Evolutionary conservation across 345 rosid genomes (phyloP), one percentile per base, ranked within the genome.

Genomic region (Tarenaya hassleriana): DNA sequence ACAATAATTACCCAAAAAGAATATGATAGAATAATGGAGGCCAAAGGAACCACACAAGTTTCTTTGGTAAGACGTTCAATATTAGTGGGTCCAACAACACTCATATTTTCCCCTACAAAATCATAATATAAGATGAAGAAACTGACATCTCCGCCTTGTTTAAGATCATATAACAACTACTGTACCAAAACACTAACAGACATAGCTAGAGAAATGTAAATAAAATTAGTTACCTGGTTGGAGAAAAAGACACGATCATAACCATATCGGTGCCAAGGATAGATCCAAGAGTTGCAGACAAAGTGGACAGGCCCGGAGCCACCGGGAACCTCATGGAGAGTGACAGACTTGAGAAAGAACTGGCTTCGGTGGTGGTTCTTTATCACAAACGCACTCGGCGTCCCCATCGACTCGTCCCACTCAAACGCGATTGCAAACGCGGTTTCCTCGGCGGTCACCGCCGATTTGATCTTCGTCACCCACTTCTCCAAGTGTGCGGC

Each of bases 251-350:
- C 80, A 13, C 98, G 87, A 54, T 76, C 63, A 21, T 79, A 73
- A 21, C 74, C 67, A 79, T 87, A 84, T 0, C 84, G 63, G 52
- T 70, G 87, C 1, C 63, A 47, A 0, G 98, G 96, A 56, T 91
- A 91, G 16, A 91, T 87, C 98, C 98, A 91, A 13, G 98, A 91
- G 61, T 82, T 84, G 76, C 98, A 91, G 37, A 77, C 59, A 57
- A 91, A 91, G 60, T 77, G 84, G 24, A 82, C 38, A 5, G 73
- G 65, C 41, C 79, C 90, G 52, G 75, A 78, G 32, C 52, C 14
- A 2, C 56, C 66, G 0, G 72, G 72, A 52, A 66, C 60, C 21
- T 74, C 62, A 34, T 77, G 71, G 10, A 87, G 66, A 12, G 85
- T 79, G 44, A 87, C 59, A 16, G 73, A 56, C 65, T 70, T 81